Base-by-base conservation (phyloP, 2,329 filamentous ascomycete species). In the Penicillium sumatraense region DNA sequence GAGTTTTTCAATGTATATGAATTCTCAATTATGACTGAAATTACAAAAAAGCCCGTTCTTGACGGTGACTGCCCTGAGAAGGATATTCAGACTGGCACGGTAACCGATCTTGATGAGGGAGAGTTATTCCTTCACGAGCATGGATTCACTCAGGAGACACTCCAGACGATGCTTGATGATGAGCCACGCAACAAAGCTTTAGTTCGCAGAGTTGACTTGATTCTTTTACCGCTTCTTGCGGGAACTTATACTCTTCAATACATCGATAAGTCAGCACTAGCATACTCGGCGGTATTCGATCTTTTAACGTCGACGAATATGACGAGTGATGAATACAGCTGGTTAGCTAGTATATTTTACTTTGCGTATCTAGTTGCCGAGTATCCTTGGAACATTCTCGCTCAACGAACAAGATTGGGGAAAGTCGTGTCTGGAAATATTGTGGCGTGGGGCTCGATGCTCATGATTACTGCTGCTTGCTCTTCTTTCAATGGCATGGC, bases 291-390 rank as follows among this genome's bases (percentile, higher is more conserved):
- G 2, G 80, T 85, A 0, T 85, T 84, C 56, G 83, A 85, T 45
- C 71, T 85, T 0, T 80, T 84, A 56, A 68, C 70, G 11, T 76
- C 77, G 20, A 82, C 81, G 0, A 69, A 75, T 16, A 82, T 83
- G 60, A 57, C 55, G 14, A 69, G 65, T 44, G 49, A 67, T 49
- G 54, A 69, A 44, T 86, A 85, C 57, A 76, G 75, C 44, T 84
- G 82, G 81, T 75, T 83, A n/a, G 79, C 80, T 1, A 80, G 76
- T 20, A 79, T 84, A 4, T 85, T 84, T 64, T 85, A 84, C 56
- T 74, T 85, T n/a, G 81, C 75, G 3, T 76, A 75, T 44, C 8
- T 81, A 3, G 63, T 72, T 0, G 77, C 76, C 1, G 78, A 81
- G 36, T 78, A 76, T 51, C 76, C 76, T 1, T 75, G 76, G 27